Conservation (phyloP, 257 asterid species). For the Echites panduratus region DNA sequence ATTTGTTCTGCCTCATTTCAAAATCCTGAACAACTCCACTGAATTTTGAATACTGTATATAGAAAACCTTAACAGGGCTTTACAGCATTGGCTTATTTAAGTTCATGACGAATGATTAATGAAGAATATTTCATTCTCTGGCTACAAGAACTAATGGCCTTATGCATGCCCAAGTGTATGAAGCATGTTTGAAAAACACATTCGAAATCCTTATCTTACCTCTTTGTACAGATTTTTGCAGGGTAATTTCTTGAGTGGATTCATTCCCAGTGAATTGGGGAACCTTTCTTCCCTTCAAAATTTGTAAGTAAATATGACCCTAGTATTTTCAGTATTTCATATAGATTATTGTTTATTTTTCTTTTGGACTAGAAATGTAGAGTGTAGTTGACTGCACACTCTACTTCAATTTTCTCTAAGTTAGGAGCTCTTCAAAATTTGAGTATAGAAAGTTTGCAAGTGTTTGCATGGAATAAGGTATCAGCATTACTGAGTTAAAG, state of each 20-base stretch:
- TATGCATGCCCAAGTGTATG: background rate
- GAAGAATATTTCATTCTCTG: conserved; percentile 8
- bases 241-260: conserved; percentile 90
- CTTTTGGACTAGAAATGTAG: too few species aligned
- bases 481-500: background rate
- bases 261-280: conserved; percentile 76
- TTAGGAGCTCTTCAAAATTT: background rate
- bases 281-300: conserved; percentile 68
- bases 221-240: conserved; percentile 70
- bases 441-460: background rate
- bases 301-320: conserved; percentile 49
- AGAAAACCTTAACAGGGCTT: background rate
- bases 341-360: background rate
- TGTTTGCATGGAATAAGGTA: background rate
- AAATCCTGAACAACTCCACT: too few species aligned
- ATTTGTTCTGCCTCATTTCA: too few species aligned
- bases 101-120: background rate
- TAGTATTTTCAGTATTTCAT: conserved; percentile 4
- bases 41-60: too few species aligned
- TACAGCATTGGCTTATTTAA: background rate
- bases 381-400: background rate
- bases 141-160: conserved; percentile 8
- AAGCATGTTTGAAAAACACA: background rate
- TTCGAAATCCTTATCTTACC: background rate
- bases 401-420: background rate